A percentile compares a stretch with the other conserved stretches of the same genome.
Conservation (phyloP, 768 basidiomycete genomes). For the Aureoboletus auriporus region DNA sequence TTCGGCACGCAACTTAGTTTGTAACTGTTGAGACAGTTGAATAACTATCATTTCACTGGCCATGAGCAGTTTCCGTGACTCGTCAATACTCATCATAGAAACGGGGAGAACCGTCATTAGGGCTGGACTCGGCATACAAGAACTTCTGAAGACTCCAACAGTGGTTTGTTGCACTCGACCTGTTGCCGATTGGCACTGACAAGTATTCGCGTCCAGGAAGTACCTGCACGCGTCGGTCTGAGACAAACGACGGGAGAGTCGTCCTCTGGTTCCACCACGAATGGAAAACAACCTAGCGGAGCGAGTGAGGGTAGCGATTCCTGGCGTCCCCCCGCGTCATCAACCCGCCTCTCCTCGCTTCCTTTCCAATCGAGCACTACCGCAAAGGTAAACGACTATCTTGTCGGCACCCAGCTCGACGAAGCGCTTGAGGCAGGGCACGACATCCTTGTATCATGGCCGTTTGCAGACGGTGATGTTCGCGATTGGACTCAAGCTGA, state of each 20-base stretch:
- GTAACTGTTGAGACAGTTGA: neutral
- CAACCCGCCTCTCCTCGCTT: constrained; percentile 44
- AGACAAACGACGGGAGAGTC: constrained; percentile 38
- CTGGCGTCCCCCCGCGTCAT: constrained; percentile 38
- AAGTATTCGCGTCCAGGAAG: constrained; percentile 48
- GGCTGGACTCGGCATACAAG: constrained; percentile 76
- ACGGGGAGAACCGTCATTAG: constrained; percentile 65
- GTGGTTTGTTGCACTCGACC: constrained; percentile 48
- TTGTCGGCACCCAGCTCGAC: constrained; percentile 78
- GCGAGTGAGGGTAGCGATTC: constrained; percentile 15
- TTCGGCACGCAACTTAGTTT: neutral
- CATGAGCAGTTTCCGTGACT: constrained; percentile 74
- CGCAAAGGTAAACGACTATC: constrained; percentile 68
- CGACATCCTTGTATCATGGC: constrained; percentile 75
- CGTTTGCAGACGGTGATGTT: constrained; percentile 71
- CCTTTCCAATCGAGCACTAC: constrained; percentile 40
- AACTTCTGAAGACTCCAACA: constrained; percentile 72
- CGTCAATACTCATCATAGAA: constrained; percentile 78
- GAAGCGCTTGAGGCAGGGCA: constrained; percentile 74
- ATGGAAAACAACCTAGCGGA: constrained; percentile 22
- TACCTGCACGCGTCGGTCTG: constrained; percentile 77
- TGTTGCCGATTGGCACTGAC: constrained; percentile 1
- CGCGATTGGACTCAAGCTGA: constrained; percentile 83
- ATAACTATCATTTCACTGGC: constrained; percentile 5
- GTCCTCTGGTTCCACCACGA: constrained; percentile 17